Conservation (phyloP, 805 yeast species). For the Lachancea kluyveri region DNA sequence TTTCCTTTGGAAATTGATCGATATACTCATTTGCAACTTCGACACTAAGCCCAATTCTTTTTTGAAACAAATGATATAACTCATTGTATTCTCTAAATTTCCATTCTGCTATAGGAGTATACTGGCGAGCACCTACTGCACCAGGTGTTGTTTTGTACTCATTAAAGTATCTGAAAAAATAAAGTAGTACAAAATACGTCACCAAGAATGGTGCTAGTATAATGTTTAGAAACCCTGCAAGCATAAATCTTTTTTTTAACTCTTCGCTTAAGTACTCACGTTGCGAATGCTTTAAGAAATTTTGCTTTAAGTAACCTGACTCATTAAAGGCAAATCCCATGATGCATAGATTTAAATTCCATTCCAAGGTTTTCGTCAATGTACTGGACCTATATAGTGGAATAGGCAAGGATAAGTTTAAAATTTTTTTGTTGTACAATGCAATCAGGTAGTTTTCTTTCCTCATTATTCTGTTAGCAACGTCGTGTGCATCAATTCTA, state of each 20-base stretch:
- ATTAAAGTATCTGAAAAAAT: constrained; percentile 86
- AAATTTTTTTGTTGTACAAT: constrained; percentile 67
- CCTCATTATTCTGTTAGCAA: constrained; percentile 94
- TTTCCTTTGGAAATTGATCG: constrained; percentile 86
- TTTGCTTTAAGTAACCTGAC: constrained; percentile 72
- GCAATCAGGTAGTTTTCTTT: constrained; percentile 93
- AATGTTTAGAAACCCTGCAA: constrained; percentile 83
- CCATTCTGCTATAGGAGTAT: constrained; percentile 95
- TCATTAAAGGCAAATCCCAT: constrained; percentile 80
- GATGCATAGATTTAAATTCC: constrained; percentile 88
- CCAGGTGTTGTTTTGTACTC: constrained; percentile 89
- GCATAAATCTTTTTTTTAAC: constrained; percentile 67
- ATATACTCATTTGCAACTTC: constrained; percentile 79
- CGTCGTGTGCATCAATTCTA: constrained; percentile 83
- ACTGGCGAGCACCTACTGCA: constrained; percentile 74
- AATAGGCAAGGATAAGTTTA: constrained; percentile 58
- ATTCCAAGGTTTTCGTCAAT: constrained; percentile 83
- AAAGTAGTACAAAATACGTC: constrained; percentile 70
- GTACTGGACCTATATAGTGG: constrained; percentile 39
- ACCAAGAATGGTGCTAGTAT: constrained; percentile 82
- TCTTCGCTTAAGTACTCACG: constrained; percentile 63
- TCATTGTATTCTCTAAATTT: constrained; percentile 91
- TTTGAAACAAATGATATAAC: constrained; percentile 78
- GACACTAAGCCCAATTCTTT: constrained; percentile 68
- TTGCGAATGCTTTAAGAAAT: constrained; percentile 64